These are phyloP conservation scores for Ustilago xerochloae DNA, from an alignment of 1,284 basidiomycete genomes.

Conservation along the genomic window DNA sequence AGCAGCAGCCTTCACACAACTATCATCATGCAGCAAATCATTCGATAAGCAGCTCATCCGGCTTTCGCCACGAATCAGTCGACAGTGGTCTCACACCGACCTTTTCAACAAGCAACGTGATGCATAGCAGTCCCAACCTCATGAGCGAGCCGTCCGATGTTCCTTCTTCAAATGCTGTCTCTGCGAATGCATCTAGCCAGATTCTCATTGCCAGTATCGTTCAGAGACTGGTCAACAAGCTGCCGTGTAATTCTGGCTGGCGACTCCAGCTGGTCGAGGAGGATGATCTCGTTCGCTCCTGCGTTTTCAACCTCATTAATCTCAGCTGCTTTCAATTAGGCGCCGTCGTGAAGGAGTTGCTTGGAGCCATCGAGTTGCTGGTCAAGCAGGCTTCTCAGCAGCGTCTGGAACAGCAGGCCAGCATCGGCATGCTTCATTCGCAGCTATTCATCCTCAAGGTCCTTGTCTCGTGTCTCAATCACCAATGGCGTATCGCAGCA, in stretches of 20 bases:
- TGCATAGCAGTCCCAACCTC: conserved; percentile 25
- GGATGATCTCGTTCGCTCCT: conserved; percentile 56
- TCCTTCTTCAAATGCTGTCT: conserved; percentile 1
- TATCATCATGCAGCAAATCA: conserved; percentile 18
- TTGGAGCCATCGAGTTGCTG: conserved; percentile 54
- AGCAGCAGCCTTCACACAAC: conserved; percentile 1
- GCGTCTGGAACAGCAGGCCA: conserved; percentile 63
- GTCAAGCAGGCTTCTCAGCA: conserved; percentile 48
- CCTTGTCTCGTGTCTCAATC: conserved; percentile 79
- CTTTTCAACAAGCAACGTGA: conserved; percentile 24
- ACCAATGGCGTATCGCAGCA: conserved; percentile 75
- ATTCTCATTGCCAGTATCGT: conserved; percentile 60
- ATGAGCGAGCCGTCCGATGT: conserved; percentile 12
- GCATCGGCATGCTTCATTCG: conserved; percentile 77
- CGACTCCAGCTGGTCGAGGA: conserved; percentile 54
- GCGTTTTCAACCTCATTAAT: conserved; percentile 59
- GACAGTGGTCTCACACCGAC: conserved; percentile 28
- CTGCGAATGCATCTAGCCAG: conserved; percentile 43
- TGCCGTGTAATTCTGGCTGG: conserved; percentile 60
- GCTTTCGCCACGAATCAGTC: conserved; percentile 24
- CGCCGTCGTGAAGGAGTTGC: conserved; percentile 55
- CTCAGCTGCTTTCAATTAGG: conserved; percentile 56
- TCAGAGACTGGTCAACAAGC: conserved; percentile 57
- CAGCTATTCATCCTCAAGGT: conserved; percentile 89
- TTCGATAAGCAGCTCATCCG: conserved; percentile 30